Evolutionary conservation across 106 monocot genomes (phyloP).

Genomic region (Dendrobium chrysotoxum): DNA sequence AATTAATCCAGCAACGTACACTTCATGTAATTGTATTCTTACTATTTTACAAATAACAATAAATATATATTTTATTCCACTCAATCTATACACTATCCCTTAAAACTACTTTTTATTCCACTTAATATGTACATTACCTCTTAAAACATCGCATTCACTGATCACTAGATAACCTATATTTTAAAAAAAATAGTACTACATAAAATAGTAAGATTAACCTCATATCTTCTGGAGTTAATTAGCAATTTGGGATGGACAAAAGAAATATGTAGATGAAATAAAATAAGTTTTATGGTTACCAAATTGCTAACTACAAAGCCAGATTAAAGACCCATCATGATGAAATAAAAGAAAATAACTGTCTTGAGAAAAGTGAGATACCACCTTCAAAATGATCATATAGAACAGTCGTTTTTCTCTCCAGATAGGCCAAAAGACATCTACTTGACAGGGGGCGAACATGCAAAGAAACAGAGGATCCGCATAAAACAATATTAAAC

Average conservation of each 20-base stretch:
- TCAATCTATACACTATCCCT: not conserved
- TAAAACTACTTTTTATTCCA: not conserved
- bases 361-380: conserved; percentile 43
- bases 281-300: not conserved
- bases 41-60: not conserved
- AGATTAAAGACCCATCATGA: conserved; percentile 18
- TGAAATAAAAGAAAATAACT: conserved; percentile 39
- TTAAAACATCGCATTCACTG: not conserved
- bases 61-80: not conserved
- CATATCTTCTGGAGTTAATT: not conserved
- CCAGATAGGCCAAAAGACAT: conserved; percentile 72
- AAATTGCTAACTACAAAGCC: not conserved
- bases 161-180: not conserved
- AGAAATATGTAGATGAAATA: not conserved
- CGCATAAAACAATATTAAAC: conserved; percentile 41
- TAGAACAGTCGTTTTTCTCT: conserved; percentile 48
- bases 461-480: conserved; percentile 30
- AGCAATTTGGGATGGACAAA: not conserved
- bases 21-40: not conserved
- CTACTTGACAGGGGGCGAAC: conserved; percentile 43
- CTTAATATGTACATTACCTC: not conserved
- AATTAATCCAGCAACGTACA: too few species aligned
- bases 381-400: conserved; percentile 70
- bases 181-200: too few species aligned
- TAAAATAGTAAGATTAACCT: not conserved